These are phyloP conservation scores for Coemansia sp. DNA, from an alignment of 192 early-diverging fungal species.

Conservation along the genomic window DNA sequence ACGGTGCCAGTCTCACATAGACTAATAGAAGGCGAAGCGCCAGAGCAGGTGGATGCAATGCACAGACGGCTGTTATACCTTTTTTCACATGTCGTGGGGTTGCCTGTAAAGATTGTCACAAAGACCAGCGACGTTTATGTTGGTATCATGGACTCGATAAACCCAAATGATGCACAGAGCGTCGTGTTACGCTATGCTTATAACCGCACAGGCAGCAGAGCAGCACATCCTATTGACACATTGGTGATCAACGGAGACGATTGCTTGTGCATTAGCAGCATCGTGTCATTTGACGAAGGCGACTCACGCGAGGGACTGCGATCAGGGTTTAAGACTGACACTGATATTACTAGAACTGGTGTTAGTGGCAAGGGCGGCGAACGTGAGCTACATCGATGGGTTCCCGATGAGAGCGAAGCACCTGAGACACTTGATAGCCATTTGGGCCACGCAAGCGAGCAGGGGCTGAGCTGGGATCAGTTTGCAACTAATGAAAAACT, in stretches of 20 bases:
- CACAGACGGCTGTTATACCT: constrained; percentile 47
- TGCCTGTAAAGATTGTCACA: constrained; percentile 32
- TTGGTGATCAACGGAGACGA: constrained; percentile 43
- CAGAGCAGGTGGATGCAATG: constrained; percentile 49
- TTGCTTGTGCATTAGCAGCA: constrained; percentile 39
- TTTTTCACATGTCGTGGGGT: constrained; percentile 41
- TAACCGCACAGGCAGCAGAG: constrained; percentile 20
- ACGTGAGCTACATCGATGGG: constrained; percentile 88
- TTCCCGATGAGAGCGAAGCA: constrained; percentile 63
- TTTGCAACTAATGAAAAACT: constrained; percentile 91
- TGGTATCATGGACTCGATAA: constrained; percentile 48
- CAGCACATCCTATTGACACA: constrained; percentile 32
- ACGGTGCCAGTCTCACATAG: not conserved
- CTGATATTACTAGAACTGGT: constrained; percentile 75
- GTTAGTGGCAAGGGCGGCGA: constrained; percentile 60
- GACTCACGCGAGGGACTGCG: constrained; percentile 8
- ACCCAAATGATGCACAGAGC: constrained; percentile 53
- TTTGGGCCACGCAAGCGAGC: constrained; percentile 9
- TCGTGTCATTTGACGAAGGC: constrained; percentile 24
- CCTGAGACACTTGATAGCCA: constrained; percentile 24
- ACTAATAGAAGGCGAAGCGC: constrained; percentile 45
- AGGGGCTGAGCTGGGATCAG: constrained; percentile 81
- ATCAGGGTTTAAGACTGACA: constrained; percentile 79
- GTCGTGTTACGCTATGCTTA: constrained; percentile 50
- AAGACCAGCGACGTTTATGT: constrained; percentile 22